A percentile compares a stretch with the other conserved stretches of the same genome.
phyloP scores from a whole-genome alignment of 164 flowering plant genomes.

The Nelumbo lutea region DNA sequence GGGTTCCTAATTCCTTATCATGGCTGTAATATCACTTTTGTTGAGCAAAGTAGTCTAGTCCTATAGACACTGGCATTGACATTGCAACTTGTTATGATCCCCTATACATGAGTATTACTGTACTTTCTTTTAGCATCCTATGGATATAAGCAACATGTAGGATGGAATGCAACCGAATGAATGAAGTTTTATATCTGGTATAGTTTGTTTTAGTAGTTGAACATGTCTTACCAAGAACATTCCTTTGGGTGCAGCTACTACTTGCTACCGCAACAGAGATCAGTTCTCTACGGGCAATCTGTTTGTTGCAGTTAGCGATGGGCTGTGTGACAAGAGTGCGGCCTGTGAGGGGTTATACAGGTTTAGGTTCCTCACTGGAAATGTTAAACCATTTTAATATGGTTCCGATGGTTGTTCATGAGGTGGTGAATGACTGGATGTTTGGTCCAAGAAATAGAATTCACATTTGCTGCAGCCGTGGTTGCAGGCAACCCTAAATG shows the following conservation, averaged over 20 bases:
- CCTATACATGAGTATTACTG: conserved; percentile 14
- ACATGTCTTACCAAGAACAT: too few species aligned
- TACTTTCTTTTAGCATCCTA: too few species aligned
- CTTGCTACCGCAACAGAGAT: conserved; percentile 16
- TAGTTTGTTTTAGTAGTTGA: not conserved
- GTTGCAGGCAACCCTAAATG: too few species aligned
- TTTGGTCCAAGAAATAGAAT: too few species aligned
- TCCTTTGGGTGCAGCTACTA: conserved; percentile 13
- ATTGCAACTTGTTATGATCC: conserved; percentile 21
- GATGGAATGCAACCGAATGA: too few species aligned
- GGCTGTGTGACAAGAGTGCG: conserved; percentile 30
- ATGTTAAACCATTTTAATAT: conserved; percentile 19
- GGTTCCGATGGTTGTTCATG: conserved; percentile 19
- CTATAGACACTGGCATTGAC: conserved; percentile 5
- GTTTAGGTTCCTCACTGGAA: conserved; percentile 24
- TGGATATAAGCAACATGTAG: too few species aligned
- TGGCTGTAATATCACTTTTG: not conserved
- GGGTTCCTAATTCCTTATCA: not conserved
- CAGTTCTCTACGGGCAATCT: conserved; percentile 23
- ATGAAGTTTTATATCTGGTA: too few species aligned
- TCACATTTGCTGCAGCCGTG: too few species aligned
- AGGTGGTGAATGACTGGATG: conserved; percentile 9
- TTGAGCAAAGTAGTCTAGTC: not conserved
- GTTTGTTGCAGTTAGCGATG: conserved; percentile 20
- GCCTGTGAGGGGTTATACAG: conserved; percentile 26